Evolutionary conservation across 345 rosid genomes (phyloP).

Genomic region (Gossypium stocksii): DNA sequence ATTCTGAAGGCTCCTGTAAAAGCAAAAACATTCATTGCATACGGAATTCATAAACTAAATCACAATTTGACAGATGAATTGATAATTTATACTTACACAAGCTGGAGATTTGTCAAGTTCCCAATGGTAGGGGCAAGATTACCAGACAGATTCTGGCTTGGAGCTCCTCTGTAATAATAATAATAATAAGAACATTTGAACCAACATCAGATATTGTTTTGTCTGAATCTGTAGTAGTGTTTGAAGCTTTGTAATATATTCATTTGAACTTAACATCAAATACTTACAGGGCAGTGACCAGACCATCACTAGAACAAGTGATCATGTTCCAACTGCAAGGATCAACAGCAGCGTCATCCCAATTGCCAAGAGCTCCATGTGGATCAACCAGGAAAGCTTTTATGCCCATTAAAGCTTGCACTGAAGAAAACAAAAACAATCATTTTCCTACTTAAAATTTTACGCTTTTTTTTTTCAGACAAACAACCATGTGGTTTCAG

Average conservation of each 20-base stretch:
- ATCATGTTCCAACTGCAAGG: slow-evolving; percentile 87
- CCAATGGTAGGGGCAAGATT: slow-evolving; percentile 64
- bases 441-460: not conserved
- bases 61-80: not conserved
- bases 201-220: not conserved
- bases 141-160: slow-evolving; percentile 79
- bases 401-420: slow-evolving; percentile 70
- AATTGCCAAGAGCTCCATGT: slow-evolving; percentile 48
- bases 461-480: not conserved
- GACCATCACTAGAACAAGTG: slow-evolving; percentile 60
- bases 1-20: slow-evolving; percentile 65
- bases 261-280: slow-evolving; percentile 3
- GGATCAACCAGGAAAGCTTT: slow-evolving; percentile 55
- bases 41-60: slow-evolving; percentile 4
- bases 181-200: not conserved
- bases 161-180: slow-evolving; percentile 57
- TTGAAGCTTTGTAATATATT: not conserved
- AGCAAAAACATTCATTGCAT: not conserved
- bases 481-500: not conserved
- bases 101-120: slow-evolving; percentile 76
- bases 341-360: slow-evolving; percentile 80
- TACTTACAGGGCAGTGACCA: slow-evolving; percentile 73
- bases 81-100: slow-evolving; percentile 49
- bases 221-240: not conserved
- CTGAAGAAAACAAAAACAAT: slow-evolving; percentile 29